These are phyloP conservation scores for Penstemon davidsonii DNA, from an alignment of 257 asterid species.

Conservation along the genomic window DNA sequence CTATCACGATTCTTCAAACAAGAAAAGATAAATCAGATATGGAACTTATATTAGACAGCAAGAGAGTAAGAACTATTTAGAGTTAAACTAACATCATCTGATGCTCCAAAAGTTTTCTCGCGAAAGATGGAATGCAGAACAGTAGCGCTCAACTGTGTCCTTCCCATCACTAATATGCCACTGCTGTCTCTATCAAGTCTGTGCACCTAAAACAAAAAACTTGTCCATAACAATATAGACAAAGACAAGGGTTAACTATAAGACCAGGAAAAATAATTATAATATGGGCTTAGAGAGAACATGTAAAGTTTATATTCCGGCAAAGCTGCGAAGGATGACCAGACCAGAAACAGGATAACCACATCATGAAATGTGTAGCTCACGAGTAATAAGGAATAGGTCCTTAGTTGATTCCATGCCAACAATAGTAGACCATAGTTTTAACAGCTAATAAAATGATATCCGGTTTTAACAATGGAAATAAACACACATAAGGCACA, in stretches of 20 bases:
- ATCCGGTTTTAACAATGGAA: not conserved
- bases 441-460: not conserved
- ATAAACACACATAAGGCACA: not conserved
- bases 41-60: conserved; percentile 14
- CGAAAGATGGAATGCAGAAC: conserved; percentile 86
- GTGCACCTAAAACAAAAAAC: conserved; percentile 76
- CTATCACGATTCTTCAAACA: conserved; percentile 45
- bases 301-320: not conserved
- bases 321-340: not conserved
- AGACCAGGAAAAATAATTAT: conserved; percentile 7
- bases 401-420: not conserved
- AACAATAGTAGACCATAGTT: not conserved
- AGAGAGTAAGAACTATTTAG: not conserved
- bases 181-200: conserved; percentile 97
- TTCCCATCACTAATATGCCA: conserved; percentile 94
- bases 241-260: conserved; percentile 25
- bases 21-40: conserved; percentile 17
- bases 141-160: conserved; percentile 78
- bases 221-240: conserved; percentile 40
- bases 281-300: not conserved
- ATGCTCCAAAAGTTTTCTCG: conserved; percentile 76
- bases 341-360: not conserved
- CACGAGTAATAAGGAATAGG: not conserved
- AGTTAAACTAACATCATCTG: conserved; percentile 38
- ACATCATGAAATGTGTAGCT: not conserved